Evolutionary conservation across 495 filamentous ascomycete species (phyloP).

Genomic region (Aspergillus sclerotiicarbonarius): DNA sequence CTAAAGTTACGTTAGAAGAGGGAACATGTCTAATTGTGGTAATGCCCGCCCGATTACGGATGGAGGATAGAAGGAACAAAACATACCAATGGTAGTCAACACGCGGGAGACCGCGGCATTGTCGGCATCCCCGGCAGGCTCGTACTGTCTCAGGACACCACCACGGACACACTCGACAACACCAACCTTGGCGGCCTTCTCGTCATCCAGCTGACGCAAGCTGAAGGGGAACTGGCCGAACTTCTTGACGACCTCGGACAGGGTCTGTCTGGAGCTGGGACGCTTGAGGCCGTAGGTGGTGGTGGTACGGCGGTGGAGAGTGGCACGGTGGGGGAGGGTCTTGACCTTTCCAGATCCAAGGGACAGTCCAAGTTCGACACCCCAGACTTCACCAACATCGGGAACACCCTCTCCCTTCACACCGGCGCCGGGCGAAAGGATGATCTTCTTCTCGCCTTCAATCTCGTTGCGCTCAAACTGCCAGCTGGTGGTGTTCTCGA

Average conservation of each 20-base stretch:
- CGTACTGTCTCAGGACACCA: slow-evolving; percentile 90
- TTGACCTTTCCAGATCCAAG: slow-evolving; percentile 93
- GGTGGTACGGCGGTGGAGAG: slow-evolving; percentile 86
- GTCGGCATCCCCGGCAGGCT: slow-evolving; percentile 92
- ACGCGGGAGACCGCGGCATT: slow-evolving; percentile 76
- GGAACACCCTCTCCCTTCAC: slow-evolving; percentile 89
- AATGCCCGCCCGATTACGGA: neutral
- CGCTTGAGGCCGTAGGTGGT: slow-evolving; percentile 90
- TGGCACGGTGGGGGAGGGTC: slow-evolving; percentile 78
- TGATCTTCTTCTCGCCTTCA: slow-evolving; percentile 97
- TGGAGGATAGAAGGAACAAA: slow-evolving; percentile 5
- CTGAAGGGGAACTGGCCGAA: slow-evolving; percentile 98
- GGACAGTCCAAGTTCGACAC: slow-evolving; percentile 91
- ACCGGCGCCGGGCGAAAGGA: slow-evolving; percentile 77
- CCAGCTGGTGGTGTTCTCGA: slow-evolving; percentile 98
- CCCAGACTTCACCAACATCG: slow-evolving; percentile 95
- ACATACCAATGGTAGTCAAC: slow-evolving; percentile 86
- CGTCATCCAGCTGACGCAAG: slow-evolving; percentile 93
- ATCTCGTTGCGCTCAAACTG: slow-evolving; percentile 95
- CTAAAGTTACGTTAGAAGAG: slow-evolving; percentile 43
- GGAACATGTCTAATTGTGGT: slow-evolving; percentile 8
- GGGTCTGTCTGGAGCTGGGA: slow-evolving; percentile 80
- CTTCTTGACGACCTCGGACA: slow-evolving; percentile 92
- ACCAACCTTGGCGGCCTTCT: slow-evolving; percentile 93
- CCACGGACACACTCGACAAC: slow-evolving; percentile 91